A percentile compares a stretch with the other conserved stretches of the same genome.
phyloP scores from a whole-genome alignment of 1,284 basidiomycete species.

The Leccinum pachyderme region DNA sequence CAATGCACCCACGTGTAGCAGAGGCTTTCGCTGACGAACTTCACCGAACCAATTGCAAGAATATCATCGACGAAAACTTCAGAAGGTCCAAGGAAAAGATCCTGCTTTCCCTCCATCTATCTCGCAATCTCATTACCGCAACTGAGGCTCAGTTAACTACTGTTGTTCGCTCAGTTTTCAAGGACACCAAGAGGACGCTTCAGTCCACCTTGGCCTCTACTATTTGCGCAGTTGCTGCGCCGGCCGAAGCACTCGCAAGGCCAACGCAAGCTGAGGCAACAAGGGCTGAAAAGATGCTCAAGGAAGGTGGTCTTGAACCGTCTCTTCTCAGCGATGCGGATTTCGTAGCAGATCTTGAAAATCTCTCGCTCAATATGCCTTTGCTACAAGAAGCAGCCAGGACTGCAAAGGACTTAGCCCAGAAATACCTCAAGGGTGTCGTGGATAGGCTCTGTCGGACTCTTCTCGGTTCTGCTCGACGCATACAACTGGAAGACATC shows the following conservation, averaged over 20 bases:
- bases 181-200: slow-evolving; percentile 15
- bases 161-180: slow-evolving; percentile 16
- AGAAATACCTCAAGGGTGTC: slow-evolving; percentile 21
- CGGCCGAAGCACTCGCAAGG: slow-evolving; percentile 4
- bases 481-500: slow-evolving; percentile 27
- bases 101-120: slow-evolving; percentile 19
- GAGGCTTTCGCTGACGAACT: slow-evolving; percentile 24
- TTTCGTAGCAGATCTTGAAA: slow-evolving; percentile 33
- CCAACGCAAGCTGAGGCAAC: slow-evolving; percentile 11
- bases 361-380: slow-evolving; percentile 11
- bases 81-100: slow-evolving; percentile 28
- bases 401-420: slow-evolving; percentile 18
- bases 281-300: slow-evolving; percentile 24
- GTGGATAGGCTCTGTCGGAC: slow-evolving; percentile 24
- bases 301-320: slow-evolving; percentile 18
- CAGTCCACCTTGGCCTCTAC: slow-evolving; percentile 14
- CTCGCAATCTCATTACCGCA: slow-evolving; percentile 10
- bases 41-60: slow-evolving; percentile 16
- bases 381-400: slow-evolving; percentile 23
- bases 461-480: slow-evolving; percentile 11
- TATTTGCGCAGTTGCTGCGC: slow-evolving; percentile 11
- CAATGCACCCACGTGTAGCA: slow-evolving; percentile 17
- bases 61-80: slow-evolving; percentile 20
- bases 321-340: slow-evolving; percentile 26
- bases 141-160: slow-evolving; percentile 14